Evolutionary conservation across 2,329 filamentous ascomycete genomes (phyloP), one percentile per base, ranked within the genome.

Genomic region (Aspergillus brasiliensis): DNA sequence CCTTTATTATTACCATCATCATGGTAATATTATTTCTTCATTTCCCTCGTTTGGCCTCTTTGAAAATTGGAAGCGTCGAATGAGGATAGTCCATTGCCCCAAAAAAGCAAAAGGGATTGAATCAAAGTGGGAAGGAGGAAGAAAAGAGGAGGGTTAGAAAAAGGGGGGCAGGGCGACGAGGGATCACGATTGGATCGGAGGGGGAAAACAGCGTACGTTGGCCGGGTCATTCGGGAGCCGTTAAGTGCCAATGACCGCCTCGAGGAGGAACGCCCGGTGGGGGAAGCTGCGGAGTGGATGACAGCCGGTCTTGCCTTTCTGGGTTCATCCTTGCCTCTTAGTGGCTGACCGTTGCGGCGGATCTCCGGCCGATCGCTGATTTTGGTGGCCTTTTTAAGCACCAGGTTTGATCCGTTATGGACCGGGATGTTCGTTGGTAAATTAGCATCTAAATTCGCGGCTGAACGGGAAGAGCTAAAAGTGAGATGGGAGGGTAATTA

Each of bases 181-280:
- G 46, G 27, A 49, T 31, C 46, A 49, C 46, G 46, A 49, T 49
- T 49, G 46, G 46, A 49, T 49, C 46, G 46, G 46, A 49, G 15
- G 10, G 46, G 46, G 28, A 34, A 34, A 34, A 34, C 31, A 34
- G 31, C 31, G 34, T 57, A 28, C 56, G 56, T 57, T 57, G 47
- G 56, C 42, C 56, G 56, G 55, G 55, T 34, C 51, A 56, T 56
- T 56, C 58, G 38, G 58, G 54, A 59, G 51, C 62, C 62, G 62
- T 64, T 64, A 62, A 56, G 56, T 64, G 62, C 60, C 62, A 64
- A 56, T 51, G 47, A 56, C 55, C 53, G 58, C 38, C 28, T 49
- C 46, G 46, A 49, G 46, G 46, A 31, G 46, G 46, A 49, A 49
- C 46, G 46, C 46, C 46, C 46, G 25, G 46, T 48, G 46, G 46